Percentiles rank a stretch among this genome's conserved stretches.
These are phyloP conservation scores for Endocalyx cinctus DNA, from an alignment of 2,329 filamentous ascomycete genomes.

Conservation along the genomic window DNA sequence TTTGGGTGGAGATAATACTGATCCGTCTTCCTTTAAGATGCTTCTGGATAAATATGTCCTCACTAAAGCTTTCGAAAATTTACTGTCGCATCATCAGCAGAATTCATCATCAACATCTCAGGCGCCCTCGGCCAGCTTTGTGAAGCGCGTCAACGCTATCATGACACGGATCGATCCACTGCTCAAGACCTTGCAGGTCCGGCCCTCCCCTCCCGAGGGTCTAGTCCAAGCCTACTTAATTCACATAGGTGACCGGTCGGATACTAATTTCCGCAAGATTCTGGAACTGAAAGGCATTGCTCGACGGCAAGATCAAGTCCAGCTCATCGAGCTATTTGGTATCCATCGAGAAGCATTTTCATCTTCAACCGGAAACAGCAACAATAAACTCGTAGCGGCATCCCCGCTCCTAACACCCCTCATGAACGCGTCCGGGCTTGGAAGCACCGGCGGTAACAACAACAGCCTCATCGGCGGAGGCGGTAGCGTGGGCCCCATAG, in stretches of 20 bases:
- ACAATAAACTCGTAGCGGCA: conserved; percentile 65
- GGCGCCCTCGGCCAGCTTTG: conserved; percentile 56
- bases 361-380: conserved; percentile 57
- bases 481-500: conserved; percentile 27
- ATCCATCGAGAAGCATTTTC: conserved; percentile 66
- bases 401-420: conserved; percentile 69
- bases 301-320: conserved; percentile 75
- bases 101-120: conserved; percentile 34
- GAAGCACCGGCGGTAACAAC: conserved; percentile 35
- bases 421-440: conserved; percentile 40
- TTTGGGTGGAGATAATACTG: not conserved
- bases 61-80: conserved; percentile 70
- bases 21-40: conserved; percentile 58
- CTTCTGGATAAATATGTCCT: conserved; percentile 90
- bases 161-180: conserved; percentile 87
- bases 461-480: conserved; percentile 33
- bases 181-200: conserved; percentile 94
- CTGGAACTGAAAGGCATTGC: conserved; percentile 93
- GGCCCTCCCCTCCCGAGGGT: conserved; percentile 83
- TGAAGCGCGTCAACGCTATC: conserved; percentile 78
- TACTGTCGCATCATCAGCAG: conserved; percentile 64
- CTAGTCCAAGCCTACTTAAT: conserved; percentile 97
- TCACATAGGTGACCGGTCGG: conserved; percentile 89
- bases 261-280: conserved; percentile 93
- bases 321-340: conserved; percentile 79